phyloP scores from a whole-genome alignment of 2,329 filamentous ascomycete species.

The Graphilbum fragrans region DNA sequence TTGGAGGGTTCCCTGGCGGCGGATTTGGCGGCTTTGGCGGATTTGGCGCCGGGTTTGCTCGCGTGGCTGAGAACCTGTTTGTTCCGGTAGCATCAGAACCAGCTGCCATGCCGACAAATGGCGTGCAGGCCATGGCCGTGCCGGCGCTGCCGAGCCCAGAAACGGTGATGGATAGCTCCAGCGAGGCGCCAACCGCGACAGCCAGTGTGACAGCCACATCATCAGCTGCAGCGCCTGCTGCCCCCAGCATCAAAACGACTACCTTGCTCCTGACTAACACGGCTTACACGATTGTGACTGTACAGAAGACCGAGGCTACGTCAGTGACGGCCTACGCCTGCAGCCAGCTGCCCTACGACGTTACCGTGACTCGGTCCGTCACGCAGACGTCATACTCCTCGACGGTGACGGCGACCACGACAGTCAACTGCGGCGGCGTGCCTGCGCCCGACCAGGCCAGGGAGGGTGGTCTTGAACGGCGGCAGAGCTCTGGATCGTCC shows the following conservation, averaged over 20 bases:
- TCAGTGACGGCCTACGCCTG: conserved; percentile 4
- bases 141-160: not conserved
- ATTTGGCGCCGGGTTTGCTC: no score
- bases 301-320: conserved; percentile 1
- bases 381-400: conserved; percentile 1
- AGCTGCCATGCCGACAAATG: not conserved
- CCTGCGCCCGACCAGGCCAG: not conserved
- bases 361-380: conserved; percentile 1
- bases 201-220: no score
- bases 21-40: not conserved
- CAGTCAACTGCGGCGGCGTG: not conserved
- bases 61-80: not conserved
- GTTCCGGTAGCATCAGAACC: not conserved
- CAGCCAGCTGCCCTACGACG: conserved; percentile 5
- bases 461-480: not conserved
- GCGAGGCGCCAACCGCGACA: not conserved
- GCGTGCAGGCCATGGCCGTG: not conserved
- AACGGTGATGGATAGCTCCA: conserved; percentile 1
- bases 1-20: conserved; percentile 2
- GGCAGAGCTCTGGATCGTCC: not conserved
- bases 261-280: conserved; percentile 17
- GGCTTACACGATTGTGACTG: conserved; percentile 8
- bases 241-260: conserved; percentile 18
- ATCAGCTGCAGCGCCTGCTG: not conserved
- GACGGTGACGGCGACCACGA: conserved; percentile 1